A percentile compares a stretch with the other conserved stretches of the same genome.
Conservation (phyloP, 305 asterid genomes). For the Fraxinus nigra region DNA sequence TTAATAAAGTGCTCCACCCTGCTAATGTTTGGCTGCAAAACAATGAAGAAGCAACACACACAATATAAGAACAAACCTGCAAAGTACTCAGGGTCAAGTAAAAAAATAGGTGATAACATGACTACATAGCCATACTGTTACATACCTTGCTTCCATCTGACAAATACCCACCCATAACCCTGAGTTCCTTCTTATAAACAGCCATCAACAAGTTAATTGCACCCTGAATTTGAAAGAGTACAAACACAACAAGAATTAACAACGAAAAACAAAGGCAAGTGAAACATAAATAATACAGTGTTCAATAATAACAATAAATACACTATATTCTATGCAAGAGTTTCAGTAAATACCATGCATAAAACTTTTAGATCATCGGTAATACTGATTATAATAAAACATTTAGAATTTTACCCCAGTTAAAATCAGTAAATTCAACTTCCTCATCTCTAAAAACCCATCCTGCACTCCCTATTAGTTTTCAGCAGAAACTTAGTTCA, state of each 20-base stretch:
- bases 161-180: conserved; percentile 79
- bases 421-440: conserved; percentile 12
- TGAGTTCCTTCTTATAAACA: conserved; percentile 83
- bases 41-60: conserved; percentile 13
- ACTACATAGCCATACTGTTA: conserved; percentile 13
- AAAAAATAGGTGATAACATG: conserved; percentile 1
- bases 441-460: background rate
- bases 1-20: conserved; percentile 87
- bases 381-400: background rate
- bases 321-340: background rate
- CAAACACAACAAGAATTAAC: conserved; percentile 7
- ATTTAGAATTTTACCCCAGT: background rate
- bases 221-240: conserved; percentile 52
- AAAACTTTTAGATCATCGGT: background rate
- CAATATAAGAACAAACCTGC: conserved; percentile 12
- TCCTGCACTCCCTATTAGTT: background rate
- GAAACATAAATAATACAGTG: conserved; percentile 1
- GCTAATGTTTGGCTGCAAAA: conserved; percentile 68
- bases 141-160: conserved; percentile 89
- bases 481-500: background rate
- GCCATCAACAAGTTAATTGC: conserved; percentile 91
- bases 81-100: background rate
- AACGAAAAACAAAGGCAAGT: conserved; percentile 1
- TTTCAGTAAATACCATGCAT: background rate
- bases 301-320: background rate